phyloP scores from a whole-genome alignment of 768 basidiomycete genomes.

The Pleurotus djamor region DNA sequence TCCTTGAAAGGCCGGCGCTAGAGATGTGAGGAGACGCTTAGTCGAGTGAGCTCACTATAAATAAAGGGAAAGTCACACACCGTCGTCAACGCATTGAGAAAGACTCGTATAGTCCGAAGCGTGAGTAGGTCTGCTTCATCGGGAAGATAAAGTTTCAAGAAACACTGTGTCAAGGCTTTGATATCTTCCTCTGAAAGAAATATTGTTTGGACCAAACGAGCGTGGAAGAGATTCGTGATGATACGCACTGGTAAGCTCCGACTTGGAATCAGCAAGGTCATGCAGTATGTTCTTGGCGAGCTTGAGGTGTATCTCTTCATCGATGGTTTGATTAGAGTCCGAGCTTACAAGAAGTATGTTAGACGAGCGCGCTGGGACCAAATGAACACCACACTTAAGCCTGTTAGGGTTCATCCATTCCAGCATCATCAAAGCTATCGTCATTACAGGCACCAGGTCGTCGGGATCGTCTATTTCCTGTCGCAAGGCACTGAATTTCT shows the following conservation, averaged over 20 bases:
- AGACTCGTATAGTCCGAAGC: slow-evolving; percentile 57
- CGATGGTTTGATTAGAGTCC: slow-evolving; percentile 16
- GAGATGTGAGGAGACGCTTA: background rate
- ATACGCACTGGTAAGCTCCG: slow-evolving; percentile 13
- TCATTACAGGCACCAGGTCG: slow-evolving; percentile 53
- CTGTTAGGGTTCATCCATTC: slow-evolving; percentile 75
- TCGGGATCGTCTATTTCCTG: slow-evolving; percentile 55
- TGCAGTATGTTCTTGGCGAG: slow-evolving; percentile 38
- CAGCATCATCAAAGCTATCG: slow-evolving; percentile 61
- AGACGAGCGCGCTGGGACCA: background rate
- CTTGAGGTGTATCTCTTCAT: slow-evolving; percentile 41
- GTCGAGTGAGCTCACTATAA: background rate
- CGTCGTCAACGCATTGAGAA: slow-evolving; percentile 55
- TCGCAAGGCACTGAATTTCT: slow-evolving; percentile 44
- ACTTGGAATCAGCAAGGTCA: background rate
- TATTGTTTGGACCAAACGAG: too few relatives aligned
- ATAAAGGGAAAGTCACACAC: slow-evolving; percentile 32
- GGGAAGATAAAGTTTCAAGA: slow-evolving; percentile 67
- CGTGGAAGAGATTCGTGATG: too few relatives aligned
- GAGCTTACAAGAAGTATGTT: slow-evolving; percentile 11
- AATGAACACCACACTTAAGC: slow-evolving; percentile 16
- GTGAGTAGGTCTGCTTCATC: slow-evolving; percentile 68
- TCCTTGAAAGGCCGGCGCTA: slow-evolving; percentile 49
- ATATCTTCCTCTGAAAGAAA: slow-evolving; percentile 56
- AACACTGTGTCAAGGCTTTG: slow-evolving; percentile 61